Evolutionary conservation across 345 rosid genomes (phyloP).

Genomic region (Euphorbia lathyris): DNA sequence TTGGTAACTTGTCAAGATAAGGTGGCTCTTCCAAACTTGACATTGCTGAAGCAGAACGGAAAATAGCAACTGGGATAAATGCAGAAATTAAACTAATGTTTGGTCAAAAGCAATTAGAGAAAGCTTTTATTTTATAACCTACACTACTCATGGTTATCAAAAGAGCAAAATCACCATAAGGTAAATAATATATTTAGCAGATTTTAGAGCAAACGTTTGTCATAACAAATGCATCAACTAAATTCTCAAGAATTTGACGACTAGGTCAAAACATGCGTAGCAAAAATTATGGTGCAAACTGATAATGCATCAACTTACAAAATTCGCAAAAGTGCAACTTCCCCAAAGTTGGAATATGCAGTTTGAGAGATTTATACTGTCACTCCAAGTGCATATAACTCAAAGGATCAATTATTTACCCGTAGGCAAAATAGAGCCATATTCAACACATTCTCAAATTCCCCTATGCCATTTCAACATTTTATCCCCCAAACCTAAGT

Average conservation of each 20-base stretch:
- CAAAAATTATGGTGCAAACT: not conserved
- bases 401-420: not conserved
- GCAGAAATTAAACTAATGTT: constrained; percentile 29
- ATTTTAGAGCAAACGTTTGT: too few relatives aligned
- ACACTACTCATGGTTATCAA: not conserved
- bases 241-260: not conserved
- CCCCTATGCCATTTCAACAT: not conserved
- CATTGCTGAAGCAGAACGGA: constrained; percentile 43
- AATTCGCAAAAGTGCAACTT: not conserved
- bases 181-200: not conserved
- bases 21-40: constrained; percentile 96
- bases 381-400: not conserved
- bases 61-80: constrained; percentile 35
- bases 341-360: not conserved
- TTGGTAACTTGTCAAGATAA: constrained; percentile 83
- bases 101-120: constrained; percentile 14
- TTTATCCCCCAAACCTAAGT: not conserved
- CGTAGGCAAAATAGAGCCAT: not conserved
- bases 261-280: not conserved
- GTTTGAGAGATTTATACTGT: not conserved
- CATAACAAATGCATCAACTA: too few relatives aligned
- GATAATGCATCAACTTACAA: not conserved
- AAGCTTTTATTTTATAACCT: constrained; percentile 9
- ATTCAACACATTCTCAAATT: not conserved
- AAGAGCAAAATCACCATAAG: not conserved